A percentile compares a stretch with the other conserved stretches of the same genome.
These are phyloP conservation scores for Garcia nutans DNA, from an alignment of 345 rosid species.

Conservation along the genomic window DNA sequence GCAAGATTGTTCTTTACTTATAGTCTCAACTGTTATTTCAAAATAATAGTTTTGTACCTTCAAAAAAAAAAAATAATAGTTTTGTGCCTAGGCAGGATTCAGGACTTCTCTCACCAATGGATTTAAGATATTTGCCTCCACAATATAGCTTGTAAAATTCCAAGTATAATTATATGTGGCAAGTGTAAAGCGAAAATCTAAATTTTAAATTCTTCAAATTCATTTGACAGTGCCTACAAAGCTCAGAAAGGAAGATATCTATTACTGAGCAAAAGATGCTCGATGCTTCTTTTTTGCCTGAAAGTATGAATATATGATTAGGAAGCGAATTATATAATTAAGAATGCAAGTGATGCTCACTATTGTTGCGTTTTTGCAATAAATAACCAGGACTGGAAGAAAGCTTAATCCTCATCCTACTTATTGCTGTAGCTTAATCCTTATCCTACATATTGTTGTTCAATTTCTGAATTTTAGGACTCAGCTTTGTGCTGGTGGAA, in stretches of 20 bases:
- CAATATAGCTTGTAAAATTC: neutral
- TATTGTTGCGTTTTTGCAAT: neutral
- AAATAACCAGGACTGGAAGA: neutral
- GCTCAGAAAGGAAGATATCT: neutral
- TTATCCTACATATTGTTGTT: slow-evolving; percentile 11
- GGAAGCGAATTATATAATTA: neutral
- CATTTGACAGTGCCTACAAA: neutral
- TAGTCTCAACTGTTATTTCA: neutral
- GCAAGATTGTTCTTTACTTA: neutral
- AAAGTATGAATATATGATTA: neutral
- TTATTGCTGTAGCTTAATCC: slow-evolving; percentile 15
- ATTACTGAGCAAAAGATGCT: neutral
- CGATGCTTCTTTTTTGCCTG: neutral
- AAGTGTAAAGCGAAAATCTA: slow-evolving; percentile 1
- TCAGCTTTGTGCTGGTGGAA: slow-evolving; percentile 4
- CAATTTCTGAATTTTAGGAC: slow-evolving; percentile 10
- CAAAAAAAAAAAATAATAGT: neutral
- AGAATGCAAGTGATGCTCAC: neutral
- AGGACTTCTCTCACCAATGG: neutral
- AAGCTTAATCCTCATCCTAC: neutral
- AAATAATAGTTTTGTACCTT: neutral
- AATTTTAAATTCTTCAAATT: neutral
- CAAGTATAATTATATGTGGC: neutral
- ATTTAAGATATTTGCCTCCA: neutral
- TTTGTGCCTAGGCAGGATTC: neutral